Percentiles rank a stretch among this genome's conserved stretches.
These are phyloP conservation scores for Curvularia sp. DNA, from an alignment of 2,329 filamentous ascomycete genomes.

Conservation along the genomic window DNA sequence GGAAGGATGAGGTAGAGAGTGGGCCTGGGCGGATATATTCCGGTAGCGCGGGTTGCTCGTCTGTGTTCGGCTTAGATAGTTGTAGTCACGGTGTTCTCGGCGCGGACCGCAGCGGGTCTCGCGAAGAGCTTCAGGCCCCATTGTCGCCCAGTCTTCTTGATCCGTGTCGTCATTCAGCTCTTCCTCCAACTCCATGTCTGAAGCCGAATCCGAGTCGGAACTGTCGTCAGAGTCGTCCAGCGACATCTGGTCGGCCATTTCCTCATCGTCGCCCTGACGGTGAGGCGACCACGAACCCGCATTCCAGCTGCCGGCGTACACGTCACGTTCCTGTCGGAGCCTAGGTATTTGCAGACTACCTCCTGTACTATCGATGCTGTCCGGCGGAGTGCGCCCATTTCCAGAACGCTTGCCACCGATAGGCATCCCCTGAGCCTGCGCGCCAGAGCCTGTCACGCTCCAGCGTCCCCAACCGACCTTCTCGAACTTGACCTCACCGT, in stretches of 20 bases:
- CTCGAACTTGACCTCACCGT: slow-evolving; percentile 82
- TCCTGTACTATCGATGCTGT: slow-evolving; percentile 53
- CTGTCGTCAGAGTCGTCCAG: slow-evolving; percentile 70
- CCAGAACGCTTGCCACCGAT: slow-evolving; percentile 47
- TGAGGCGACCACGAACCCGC: slow-evolving; percentile 77
- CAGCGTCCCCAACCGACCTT: slow-evolving; percentile 98
- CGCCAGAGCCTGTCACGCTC: slow-evolving; percentile 65
- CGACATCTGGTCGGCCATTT: slow-evolving; percentile 90
- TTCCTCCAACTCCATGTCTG: slow-evolving; percentile 72
- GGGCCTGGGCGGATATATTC: slow-evolving; percentile 37
- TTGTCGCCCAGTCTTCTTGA: slow-evolving; percentile 93
- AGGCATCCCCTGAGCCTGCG: slow-evolving; percentile 61
- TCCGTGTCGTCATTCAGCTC: slow-evolving; percentile 85
- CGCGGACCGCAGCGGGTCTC: slow-evolving; percentile 54
- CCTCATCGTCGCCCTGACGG: slow-evolving; percentile 50
- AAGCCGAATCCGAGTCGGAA: slow-evolving; percentile 74
- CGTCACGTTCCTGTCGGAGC: slow-evolving; percentile 43
- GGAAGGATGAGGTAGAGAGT: slow-evolving; percentile 32
- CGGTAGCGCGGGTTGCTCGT: slow-evolving; percentile 39
- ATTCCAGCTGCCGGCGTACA: slow-evolving; percentile 65
- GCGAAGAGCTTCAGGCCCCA: slow-evolving; percentile 85
- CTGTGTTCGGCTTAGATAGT: slow-evolving; percentile 48
- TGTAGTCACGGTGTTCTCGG: slow-evolving; percentile 48
- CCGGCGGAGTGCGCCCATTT: slow-evolving; percentile 56
- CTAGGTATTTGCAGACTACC: slow-evolving; percentile 58